Base-by-base conservation (phyloP, 1,284 basidiomycete species). In the Malassezia dermatis region DNA sequence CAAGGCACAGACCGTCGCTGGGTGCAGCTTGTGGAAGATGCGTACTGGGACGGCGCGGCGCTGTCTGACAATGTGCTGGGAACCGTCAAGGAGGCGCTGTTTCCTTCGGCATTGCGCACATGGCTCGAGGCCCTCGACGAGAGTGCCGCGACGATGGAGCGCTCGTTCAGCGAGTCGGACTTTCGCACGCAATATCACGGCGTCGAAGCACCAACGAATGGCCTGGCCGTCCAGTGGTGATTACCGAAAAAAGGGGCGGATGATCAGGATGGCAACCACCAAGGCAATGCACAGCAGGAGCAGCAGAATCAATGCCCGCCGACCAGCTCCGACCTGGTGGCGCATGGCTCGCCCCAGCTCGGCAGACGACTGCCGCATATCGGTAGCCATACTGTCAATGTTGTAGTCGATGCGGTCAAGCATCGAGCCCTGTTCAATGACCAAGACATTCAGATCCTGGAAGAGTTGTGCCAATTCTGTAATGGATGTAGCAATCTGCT, bases 371-470 rank as follows among this genome's bases (percentile, higher is more conserved):
- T 86, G 86, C 53, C 83, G 76, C 73, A 94, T 81, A 53, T 89
- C 82, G 21, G 81, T 81, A 7, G 85, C 84, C 19, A 91, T 89
- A 75, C 87, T 84, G 74, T 96, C 89, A 53, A 98, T 88, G 73
- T 99, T 98, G 77, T 89, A 98, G 76, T 99, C 94, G 53, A 98
- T 83, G 37, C 88, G 87, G 76, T 98, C 94, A 53, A 98, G 80
- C 50, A 99, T 81, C 8, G 93, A 95, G 11, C 94, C 94, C 74
- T 99, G 94, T 76, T 98, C 94, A 61, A 98, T 95, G 53, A 99
- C 89, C 58, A 99, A 81, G 35, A 81, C 82, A 21, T 85, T 86
- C 35, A 99, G 80, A 72, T 99, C 94, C 66, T 91, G 88, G 80
- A 99, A 99, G 40, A 99, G 81, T 68, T 93, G 89, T 1, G 91